Percentiles rank a stretch among this genome's conserved stretches.
Conservation (phyloP, 257 asterid genomes). For the Salvia rosmarinus region DNA sequence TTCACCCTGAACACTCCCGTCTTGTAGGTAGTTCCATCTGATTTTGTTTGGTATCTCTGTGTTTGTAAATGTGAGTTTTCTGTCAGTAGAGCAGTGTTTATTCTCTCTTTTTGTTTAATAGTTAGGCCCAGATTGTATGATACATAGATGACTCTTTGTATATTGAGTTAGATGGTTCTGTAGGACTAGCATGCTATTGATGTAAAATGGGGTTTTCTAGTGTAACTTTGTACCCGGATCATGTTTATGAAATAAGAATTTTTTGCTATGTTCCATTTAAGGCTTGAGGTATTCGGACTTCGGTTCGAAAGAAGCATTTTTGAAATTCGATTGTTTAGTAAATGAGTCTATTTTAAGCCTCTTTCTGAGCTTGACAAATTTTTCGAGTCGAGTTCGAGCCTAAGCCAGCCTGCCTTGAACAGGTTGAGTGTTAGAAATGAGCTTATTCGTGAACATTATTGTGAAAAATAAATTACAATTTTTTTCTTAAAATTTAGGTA, state of each 20-base stretch:
- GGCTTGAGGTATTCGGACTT: too few relatives aligned
- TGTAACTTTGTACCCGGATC: neutral
- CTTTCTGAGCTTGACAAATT: too few relatives aligned
- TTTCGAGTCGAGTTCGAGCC: too few relatives aligned
- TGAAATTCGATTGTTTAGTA: too few relatives aligned
- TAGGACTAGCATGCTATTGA: slow-evolving; percentile 28
- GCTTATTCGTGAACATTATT: too few relatives aligned
- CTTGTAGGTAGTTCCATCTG: slow-evolving; percentile 8
- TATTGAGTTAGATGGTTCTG: slow-evolving; percentile 34
- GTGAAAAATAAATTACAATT: too few relatives aligned
- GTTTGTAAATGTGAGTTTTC: slow-evolving; percentile 35
- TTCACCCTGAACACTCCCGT: slow-evolving; percentile 13
- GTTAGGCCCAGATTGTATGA: slow-evolving; percentile 30
- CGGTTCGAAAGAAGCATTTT: too few relatives aligned
- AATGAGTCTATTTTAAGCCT: too few relatives aligned
- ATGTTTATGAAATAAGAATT: neutral
- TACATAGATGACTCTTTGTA: slow-evolving; percentile 32
- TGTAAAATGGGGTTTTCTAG: slow-evolving; percentile 1
- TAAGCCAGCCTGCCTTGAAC: too few relatives aligned
- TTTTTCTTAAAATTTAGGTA: too few relatives aligned
- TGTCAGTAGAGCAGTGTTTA: neutral
- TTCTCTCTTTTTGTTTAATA: neutral
- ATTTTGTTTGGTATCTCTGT: slow-evolving; percentile 17
- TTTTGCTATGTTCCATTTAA: neutral
- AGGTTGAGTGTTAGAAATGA: too few relatives aligned